Evolutionary conservation across 192 early-diverging fungal genomes (phyloP).

Genomic region (Podila horticola): DNA sequence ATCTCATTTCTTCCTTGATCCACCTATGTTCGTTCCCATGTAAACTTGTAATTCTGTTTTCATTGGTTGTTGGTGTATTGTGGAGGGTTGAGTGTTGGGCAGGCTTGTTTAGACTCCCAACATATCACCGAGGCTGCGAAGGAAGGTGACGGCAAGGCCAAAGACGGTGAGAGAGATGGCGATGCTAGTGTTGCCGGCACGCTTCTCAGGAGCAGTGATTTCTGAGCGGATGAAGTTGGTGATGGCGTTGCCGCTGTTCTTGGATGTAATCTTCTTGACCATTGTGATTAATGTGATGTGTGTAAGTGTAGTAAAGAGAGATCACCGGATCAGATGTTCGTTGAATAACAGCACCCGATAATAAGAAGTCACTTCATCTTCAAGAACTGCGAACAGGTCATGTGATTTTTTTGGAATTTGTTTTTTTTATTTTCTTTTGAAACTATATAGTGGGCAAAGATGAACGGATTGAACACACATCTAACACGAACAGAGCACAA

Average conservation of each 20-base stretch:
- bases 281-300: constrained; percentile 19
- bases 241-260: constrained; percentile 51
- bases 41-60: not conserved
- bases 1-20: not conserved
- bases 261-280: constrained; percentile 54
- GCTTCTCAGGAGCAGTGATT: constrained; percentile 65
- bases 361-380: not conserved
- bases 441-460: not conserved
- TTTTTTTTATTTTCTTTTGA: not conserved
- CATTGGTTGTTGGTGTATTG: not conserved
- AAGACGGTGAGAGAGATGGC: constrained; percentile 67
- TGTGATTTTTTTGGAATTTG: not conserved
- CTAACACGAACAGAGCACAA: not conserved
- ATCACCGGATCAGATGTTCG: not conserved
- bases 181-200: constrained; percentile 62
- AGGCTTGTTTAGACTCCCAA: constrained; percentile 56
- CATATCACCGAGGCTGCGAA: constrained; percentile 65
- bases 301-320: constrained; percentile 1
- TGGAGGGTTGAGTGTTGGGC: not conserved
- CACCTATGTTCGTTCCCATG: not conserved
- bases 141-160: constrained; percentile 63
- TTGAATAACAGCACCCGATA: too few relatives aligned
- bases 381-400: not conserved
- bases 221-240: constrained; percentile 55
- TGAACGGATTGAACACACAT: not conserved